Percentiles rank a stretch among this genome's conserved stretches.
Evolutionary conservation across 768 basidiomycete genomes (phyloP).

Genomic region (Antrodiella citrinella): DNA sequence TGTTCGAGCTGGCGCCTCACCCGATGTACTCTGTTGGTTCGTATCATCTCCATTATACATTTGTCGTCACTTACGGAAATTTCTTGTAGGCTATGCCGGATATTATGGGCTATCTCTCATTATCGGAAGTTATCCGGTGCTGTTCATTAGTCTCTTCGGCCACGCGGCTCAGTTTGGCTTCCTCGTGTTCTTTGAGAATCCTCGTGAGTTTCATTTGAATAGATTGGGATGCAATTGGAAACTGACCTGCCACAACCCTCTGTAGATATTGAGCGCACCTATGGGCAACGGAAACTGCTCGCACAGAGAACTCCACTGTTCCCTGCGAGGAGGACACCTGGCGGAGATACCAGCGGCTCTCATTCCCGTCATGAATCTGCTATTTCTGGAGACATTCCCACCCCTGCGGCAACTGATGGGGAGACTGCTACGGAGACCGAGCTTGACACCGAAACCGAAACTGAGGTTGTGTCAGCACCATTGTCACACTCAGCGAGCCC

Average conservation of each 20-base stretch:
- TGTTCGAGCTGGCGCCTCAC: conserved; percentile 89
- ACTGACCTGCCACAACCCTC: not conserved
- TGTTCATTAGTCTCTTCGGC: conserved; percentile 89
- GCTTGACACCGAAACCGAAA: conserved; percentile 48
- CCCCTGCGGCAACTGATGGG: conserved; percentile 62
- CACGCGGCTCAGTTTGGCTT: conserved; percentile 97
- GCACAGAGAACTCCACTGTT: conserved; percentile 70
- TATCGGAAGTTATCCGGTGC: conserved; percentile 78
- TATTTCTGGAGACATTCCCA: conserved; percentile 26
- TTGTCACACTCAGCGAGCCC: conserved; percentile 4
- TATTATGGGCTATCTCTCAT: conserved; percentile 95
- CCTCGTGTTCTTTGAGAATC: conserved; percentile 92
- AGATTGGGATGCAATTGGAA: not conserved
- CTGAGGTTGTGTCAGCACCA: conserved; percentile 21
- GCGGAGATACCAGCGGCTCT: conserved; percentile 9
- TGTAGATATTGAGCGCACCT: conserved; percentile 46
- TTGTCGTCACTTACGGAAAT: not conserved
- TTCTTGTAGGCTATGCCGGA: conserved; percentile 76
- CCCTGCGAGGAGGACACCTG: conserved; percentile 12
- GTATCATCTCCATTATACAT: conserved; percentile 9
- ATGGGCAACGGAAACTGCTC: conserved; percentile 87
- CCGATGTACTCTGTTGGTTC: conserved; percentile 92
- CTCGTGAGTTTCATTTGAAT: conserved; percentile 61
- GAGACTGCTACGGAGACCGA: conserved; percentile 71
- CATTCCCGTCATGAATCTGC: conserved; percentile 22